These are phyloP conservation scores for Solanum lycopersicoides DNA, from an alignment of 257 asterid genomes.

Conservation along the genomic window DNA sequence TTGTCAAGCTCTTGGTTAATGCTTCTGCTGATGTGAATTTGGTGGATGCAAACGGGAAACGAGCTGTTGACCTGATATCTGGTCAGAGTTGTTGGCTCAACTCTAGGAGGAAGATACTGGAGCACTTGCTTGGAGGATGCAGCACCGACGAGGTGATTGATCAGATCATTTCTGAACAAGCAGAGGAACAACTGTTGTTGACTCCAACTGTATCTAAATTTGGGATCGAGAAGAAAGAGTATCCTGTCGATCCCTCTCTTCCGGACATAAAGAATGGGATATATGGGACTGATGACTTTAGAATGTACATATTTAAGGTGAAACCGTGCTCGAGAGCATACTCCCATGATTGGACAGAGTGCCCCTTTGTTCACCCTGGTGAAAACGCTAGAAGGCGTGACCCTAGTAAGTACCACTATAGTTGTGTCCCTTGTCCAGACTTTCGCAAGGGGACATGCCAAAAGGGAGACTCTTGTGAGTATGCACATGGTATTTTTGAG, in stretches of 20 bases:
- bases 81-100: not conserved
- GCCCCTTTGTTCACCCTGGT: constrained; percentile 40
- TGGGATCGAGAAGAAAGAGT: constrained; percentile 25
- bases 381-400: constrained; percentile 41
- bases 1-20: constrained; percentile 24
- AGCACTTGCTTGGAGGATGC: constrained; percentile 4
- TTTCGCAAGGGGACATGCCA: constrained; percentile 27
- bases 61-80: constrained; percentile 21
- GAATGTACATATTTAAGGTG: constrained; percentile 32
- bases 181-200: not conserved
- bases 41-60: constrained; percentile 21
- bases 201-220: constrained; percentile 1
- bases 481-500: constrained; percentile 41
- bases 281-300: constrained; percentile 32
- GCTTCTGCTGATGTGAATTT: constrained; percentile 26
- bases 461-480: constrained; percentile 28
- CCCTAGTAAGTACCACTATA: constrained; percentile 29
- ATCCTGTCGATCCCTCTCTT: constrained; percentile 38
- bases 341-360: constrained; percentile 37
- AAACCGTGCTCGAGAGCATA: constrained; percentile 40
- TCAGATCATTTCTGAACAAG: constrained; percentile 1
- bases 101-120: constrained; percentile 16
- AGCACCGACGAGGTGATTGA: not conserved
- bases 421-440: constrained; percentile 40
- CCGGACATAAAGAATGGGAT: constrained; percentile 33